Evolutionary conservation across 2,329 filamentous ascomycete genomes (phyloP), one percentile per base, ranked within the genome.

Genomic region (Didymosphaeria variabile): DNA sequence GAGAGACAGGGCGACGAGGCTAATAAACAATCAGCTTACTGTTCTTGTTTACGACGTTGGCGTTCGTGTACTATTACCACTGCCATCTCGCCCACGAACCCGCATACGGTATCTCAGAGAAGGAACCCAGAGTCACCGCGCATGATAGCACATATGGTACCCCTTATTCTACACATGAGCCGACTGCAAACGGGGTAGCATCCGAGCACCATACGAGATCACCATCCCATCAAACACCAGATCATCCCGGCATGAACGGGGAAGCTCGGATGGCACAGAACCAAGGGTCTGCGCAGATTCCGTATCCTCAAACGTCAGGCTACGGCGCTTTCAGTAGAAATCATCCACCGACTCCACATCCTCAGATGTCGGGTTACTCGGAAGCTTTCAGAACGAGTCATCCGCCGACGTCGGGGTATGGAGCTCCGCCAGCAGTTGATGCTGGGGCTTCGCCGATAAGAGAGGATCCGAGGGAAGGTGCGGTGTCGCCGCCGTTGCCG

Each of bases 41-140:
- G 7, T 72, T 70, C 59, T 58, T 70, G 34, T 45, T 62, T 40
- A 69, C 67, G 15, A 65, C 64, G 9, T 54, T 68, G 12, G 26
- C 57, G 2, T 70, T 68, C 56, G 46, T 65, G 5, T 69, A 70
- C 55, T 68, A 67, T 47, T 72, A 66, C 52, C 70, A 72, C 49
- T 64, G 59, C 55, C 59, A 70, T 29, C 55, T 63, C 3, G 60
- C 63, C 10, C 64, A 58, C 12, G 44, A 55, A 21, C 26, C 38
- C 17, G 52, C 38, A 5, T 45, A 19, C 8, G 52, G 52, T 4
- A 31, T 55, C 26, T 12, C 52, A 17, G 26, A 34, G 26, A 19
- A 38, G 40, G 34, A 38, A 15, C 3, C 9, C 2, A 17, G 5
- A 2, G 6, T 12, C 36, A 38, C 17, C 10, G n/a, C 9, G 31